Base-by-base conservation (phyloP, 164 flowering plant genomes). In the Tinospora cordifolia region DNA sequence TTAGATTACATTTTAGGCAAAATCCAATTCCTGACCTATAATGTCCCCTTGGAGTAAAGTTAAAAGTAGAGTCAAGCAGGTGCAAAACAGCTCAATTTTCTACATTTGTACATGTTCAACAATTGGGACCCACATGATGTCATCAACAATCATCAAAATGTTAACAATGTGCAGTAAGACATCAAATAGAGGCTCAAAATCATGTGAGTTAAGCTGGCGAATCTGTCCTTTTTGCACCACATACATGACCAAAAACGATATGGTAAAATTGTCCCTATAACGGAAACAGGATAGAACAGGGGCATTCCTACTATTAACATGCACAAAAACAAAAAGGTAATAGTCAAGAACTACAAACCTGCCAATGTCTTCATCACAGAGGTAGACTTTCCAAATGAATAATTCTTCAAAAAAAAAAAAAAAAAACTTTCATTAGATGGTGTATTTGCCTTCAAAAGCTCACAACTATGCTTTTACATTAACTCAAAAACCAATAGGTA, bases 291-390 rank as follows among this genome's bases (percentile, higher is more conserved):
- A 44, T 44, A 44, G 47, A 44, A 71, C 22, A 0, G 0, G 39
- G 19, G 30, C 36, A 47, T 27, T 22, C 27, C 1, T 30, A 54
- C 4, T 47, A 54, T 13, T 0, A 30, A 71, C 26, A 36, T 46
- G 24, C 17, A 64, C 57, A 72, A 62, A 39, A 21, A 36, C 15
- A 36, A 34, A 19, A 39, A 69, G 27, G 13, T 13, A 54, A 66
- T 30, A 75, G 44, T 17, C 65, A 69, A 57, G 21, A 66, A 78
- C 36, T 47, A 72, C 75, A 71, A 77, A 91, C 99, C 99, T 82
- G 96, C 99, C 63, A 95, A 78, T 62, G 96, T 86, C 84, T 81
- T 88, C 96, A 95, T 90, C 75, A 91, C 98, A 12, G 98, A 92
- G 40, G 99, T 65, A 17, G 98, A 87, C 76, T 88, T 94, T 65